A percentile compares a stretch with the other conserved stretches of the same genome.
Conservation (phyloP, 2,329 filamentous ascomycete species). For the Exutisphaerella laricina region DNA sequence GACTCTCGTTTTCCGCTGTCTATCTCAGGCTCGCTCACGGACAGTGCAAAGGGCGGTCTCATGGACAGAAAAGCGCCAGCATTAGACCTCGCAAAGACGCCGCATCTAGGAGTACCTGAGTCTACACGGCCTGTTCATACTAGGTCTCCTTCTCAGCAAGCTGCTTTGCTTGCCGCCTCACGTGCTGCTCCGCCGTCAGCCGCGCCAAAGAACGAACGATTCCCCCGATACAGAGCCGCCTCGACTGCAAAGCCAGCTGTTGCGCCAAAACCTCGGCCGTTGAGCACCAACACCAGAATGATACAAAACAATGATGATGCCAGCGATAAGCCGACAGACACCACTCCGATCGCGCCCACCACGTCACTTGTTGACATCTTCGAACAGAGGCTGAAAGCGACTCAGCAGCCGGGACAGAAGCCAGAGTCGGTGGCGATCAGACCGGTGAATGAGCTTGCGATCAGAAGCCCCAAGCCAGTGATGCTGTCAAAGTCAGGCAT, state of each 20-base stretch:
- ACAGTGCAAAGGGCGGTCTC: slow-evolving; percentile 6
- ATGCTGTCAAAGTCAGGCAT: slow-evolving; percentile 22
- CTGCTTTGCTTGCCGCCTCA: slow-evolving; percentile 27
- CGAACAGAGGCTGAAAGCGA: slow-evolving; percentile 45
- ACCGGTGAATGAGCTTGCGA: slow-evolving; percentile 30
- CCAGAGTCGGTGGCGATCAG: slow-evolving; percentile 20
- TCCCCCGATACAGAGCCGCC: slow-evolving; percentile 4
- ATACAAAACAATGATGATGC: slow-evolving; percentile 3
- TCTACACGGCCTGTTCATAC: slow-evolving; percentile 6
- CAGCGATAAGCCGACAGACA: slow-evolving; percentile 20
- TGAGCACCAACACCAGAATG: slow-evolving; percentile 17
- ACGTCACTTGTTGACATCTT: slow-evolving; percentile 64
- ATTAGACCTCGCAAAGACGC: slow-evolving; percentile 7
- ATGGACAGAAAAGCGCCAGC: slow-evolving; percentile 4
- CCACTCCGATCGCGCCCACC: slow-evolving; percentile 45
- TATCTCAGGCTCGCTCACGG: slow-evolving; percentile 7
- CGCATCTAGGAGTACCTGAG: slow-evolving; percentile 10
- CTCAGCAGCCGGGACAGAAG: slow-evolving; percentile 12
- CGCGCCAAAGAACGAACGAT: not conserved
- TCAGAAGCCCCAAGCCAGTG: slow-evolving; percentile 40
- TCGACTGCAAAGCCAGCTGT: slow-evolving; percentile 19
- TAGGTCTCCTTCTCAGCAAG: slow-evolving; percentile 26
- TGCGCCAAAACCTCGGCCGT: slow-evolving; percentile 28
- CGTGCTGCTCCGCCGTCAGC: slow-evolving; percentile 16
- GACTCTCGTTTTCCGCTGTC: slow-evolving; percentile 14